Base-by-base conservation (phyloP, 2,329 filamentous ascomycete genomes). In the Emydomyces testavorans region DNA sequence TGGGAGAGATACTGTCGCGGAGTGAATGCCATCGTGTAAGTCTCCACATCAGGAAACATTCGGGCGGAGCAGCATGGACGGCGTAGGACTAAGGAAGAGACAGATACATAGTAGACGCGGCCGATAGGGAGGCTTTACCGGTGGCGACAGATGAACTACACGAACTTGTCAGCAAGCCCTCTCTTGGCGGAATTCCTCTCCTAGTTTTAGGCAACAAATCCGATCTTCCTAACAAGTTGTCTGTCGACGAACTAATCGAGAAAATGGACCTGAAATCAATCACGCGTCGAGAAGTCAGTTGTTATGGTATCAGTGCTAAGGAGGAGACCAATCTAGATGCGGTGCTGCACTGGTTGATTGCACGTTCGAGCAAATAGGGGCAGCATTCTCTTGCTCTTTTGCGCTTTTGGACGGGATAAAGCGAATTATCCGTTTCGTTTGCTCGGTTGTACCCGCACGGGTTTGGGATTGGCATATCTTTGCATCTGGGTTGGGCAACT, bases 1-100 rank as follows among this genome's bases (percentile, higher is more conserved):
- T 98, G 92, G 92, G 92, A 98, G 74, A 78, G 92, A 62, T 98
- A 98, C 68, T 96, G 92, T 70, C 86, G 89, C 54, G 92, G 88
- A 45, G 92, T 96, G 57, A 94, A 94, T 70, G 90, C 90, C 58
- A 95, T 98, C 58, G 85, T 98, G 77, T 82, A 44, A 50, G 53
- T 51, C n/a, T 21, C 34, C 11, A 31, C 37, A 34, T 36, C 37
- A 18, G 32, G 32, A 20, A 35, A 16, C 16, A 16, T 23, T 39
- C n/a, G 10, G 24, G 42, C 20, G 16, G 35, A 24, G 10, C 34
- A 49, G 34, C n/a, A 16, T 20, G 6, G 24, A 28, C 11, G 16
- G 18, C 2, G 11, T 18, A 20, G 29, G 48, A n/a, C 50, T 58
- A 46, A 58, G 46, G 23, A 10, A 42, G 34, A 29, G 29, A 20